phyloP scores from a whole-genome alignment of 2,329 filamentous ascomycete species.

The Diaporthe helianthi region DNA sequence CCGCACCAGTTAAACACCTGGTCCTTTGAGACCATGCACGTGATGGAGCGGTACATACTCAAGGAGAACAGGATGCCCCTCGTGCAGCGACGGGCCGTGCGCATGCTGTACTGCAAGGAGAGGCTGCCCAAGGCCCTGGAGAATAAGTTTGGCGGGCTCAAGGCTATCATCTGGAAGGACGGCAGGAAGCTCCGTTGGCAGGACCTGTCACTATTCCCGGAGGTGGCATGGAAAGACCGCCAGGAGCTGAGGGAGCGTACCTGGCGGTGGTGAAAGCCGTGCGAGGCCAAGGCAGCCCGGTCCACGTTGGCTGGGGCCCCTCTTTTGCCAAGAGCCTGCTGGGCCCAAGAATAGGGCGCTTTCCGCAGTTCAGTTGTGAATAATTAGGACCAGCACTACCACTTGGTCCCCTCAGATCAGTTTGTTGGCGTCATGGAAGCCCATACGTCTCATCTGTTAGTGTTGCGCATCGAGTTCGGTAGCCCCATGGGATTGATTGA shows the following conservation, averaged over 20 bases:
- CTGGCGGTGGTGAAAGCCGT: constrained; percentile 28
- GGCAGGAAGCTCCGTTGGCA: constrained; percentile 35
- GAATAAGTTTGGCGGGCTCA: constrained; percentile 42
- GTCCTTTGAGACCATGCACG: constrained; percentile 42
- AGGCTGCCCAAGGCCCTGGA: constrained; percentile 40
- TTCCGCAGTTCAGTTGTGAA: too few relatives aligned
- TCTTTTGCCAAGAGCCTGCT: too few relatives aligned
- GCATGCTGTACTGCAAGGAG: constrained; percentile 40
- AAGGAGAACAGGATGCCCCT: constrained; percentile 42
- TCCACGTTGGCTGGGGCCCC: too few relatives aligned
- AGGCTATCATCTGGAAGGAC: constrained; percentile 39
- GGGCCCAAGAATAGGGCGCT: too few relatives aligned
- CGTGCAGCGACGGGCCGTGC: constrained; percentile 43
- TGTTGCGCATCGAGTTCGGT: too few relatives aligned
- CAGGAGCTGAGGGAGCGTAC: constrained; percentile 27
- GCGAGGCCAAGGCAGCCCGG: neutral
- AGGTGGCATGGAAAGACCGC: constrained; percentile 32
- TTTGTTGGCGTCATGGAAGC: too few relatives aligned
- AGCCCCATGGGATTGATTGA: too few relatives aligned
- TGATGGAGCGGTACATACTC: constrained; percentile 46
- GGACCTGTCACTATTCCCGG: constrained; percentile 30
- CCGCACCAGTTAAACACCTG: constrained; percentile 46
- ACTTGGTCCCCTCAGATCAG: too few relatives aligned
- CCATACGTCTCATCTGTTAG: too few relatives aligned
- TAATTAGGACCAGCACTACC: too few relatives aligned